A percentile compares a stretch with the other conserved stretches of the same genome.
These are phyloP conservation scores for Paraphaeosphaeria minitans DNA, from an alignment of 2,329 filamentous ascomycete species.

Conservation along the genomic window DNA sequence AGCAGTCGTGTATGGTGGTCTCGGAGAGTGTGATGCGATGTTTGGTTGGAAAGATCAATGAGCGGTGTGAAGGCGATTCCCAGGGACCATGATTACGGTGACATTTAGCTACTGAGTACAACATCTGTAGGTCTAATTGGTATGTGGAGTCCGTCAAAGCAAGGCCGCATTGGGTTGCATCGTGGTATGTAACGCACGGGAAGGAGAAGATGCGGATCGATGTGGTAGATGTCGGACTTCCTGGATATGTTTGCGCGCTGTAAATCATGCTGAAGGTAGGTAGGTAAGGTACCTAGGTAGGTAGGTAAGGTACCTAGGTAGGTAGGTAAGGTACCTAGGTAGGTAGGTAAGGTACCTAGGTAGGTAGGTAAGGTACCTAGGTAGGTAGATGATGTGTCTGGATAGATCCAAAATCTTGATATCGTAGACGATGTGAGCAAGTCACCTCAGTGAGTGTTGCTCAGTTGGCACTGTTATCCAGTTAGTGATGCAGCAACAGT, in stretches of 20 bases:
- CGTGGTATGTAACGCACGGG: background rate
- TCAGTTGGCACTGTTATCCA: background rate
- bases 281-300: too few species aligned
- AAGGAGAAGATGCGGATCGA: background rate
- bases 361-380: too few species aligned
- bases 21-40: background rate
- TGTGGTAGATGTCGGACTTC: too few species aligned
- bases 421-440: background rate
- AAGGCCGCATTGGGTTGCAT: background rate
- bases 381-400: too few species aligned
- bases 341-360: too few species aligned
- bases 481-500: background rate
- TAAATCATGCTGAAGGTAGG: too few species aligned
- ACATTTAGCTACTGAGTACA: background rate
- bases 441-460: background rate
- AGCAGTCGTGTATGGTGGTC: background rate
- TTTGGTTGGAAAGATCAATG: background rate
- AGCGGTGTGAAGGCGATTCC: slow-evolving; percentile 4
- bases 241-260: too few species aligned
- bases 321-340: too few species aligned
- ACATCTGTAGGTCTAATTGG: background rate
- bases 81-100: background rate
- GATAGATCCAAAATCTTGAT: too few species aligned
- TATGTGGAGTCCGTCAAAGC: background rate
- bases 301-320: too few species aligned